Evolutionary conservation across 2,329 filamentous ascomycete genomes (phyloP), one percentile per base, ranked within the genome.

Genomic region (Pseudocercospora vitis): DNA sequence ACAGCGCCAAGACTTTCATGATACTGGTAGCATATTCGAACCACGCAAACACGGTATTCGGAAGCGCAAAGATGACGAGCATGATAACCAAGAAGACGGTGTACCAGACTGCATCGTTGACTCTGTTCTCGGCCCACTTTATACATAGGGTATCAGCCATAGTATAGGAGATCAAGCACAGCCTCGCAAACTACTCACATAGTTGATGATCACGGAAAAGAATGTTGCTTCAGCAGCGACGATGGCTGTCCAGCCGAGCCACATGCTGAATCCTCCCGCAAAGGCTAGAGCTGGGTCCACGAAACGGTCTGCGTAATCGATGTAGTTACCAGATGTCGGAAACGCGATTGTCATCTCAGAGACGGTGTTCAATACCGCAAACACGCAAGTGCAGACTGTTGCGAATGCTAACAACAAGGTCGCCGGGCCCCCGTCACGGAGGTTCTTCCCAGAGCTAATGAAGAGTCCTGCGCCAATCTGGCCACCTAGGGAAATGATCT

Each of bases 31-130:
- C 53, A 31, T 61, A 63, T 35, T 62, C 61, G 31, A 61, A 71
- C 67, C 70, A 72, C 3, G 66, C 71, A 48, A 73, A 73, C 9
- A 58, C 58, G 14, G 55, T 64, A 44, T 64, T 68, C 9, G 68
- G 68, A 4, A 70, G 52, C 16, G 56, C 47, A 26, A 55, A 55
- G 16, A 51, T 55, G 12, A 50, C 31, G 7, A 39, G 33, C 61
- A 95, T 91, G 51, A 86, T 65, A 11, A 84, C 56, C 54, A 94
- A 81, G 70, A 96, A 96, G 35, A 96, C 76, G 33, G 88, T 82
- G 24, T 96, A 88, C 74, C 89, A 96, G 21, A 88, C 85, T 47
- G 86, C 84, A 58, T 84, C 83, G 21, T 83, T 80, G 48, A 89
- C 71, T 9, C 45, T 26, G 23, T 53, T 29, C 28, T 53, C 51